A percentile compares a stretch with the other conserved stretches of the same genome.
These are phyloP conservation scores for Asterella californica DNA, from an alignment of 225 moss, liverwort and hornwort genomes.

Conservation along the genomic window DNA sequence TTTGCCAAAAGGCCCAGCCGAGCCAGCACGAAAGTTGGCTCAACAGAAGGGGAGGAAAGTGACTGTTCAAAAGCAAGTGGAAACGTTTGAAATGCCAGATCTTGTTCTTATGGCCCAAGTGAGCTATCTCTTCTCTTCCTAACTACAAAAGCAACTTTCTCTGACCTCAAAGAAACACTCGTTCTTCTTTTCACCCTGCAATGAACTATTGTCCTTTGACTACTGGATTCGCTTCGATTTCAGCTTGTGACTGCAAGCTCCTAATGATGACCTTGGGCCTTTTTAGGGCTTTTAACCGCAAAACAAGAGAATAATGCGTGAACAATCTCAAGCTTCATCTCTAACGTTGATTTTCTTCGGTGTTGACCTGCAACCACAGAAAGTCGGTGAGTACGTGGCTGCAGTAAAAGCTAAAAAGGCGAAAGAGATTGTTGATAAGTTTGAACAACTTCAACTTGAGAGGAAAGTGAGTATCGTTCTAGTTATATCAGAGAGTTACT, in stretches of 20 bases:
- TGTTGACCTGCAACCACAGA: constrained; percentile 18
- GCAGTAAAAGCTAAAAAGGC: constrained; percentile 28
- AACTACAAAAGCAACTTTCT: background rate
- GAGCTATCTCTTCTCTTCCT: constrained; percentile 1
- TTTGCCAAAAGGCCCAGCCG: constrained; percentile 32
- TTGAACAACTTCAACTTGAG: constrained; percentile 34
- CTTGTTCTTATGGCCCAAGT: constrained; percentile 50
- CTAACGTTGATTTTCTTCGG: background rate
- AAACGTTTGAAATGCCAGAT: constrained; percentile 33
- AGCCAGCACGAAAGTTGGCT: constrained; percentile 27
- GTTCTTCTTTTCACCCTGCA: background rate
- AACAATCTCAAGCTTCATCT: background rate
- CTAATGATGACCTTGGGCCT: too few relatives aligned
- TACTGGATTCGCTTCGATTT: background rate
- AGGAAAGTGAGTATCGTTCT: constrained; percentile 31
- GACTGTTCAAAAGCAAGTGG: constrained; percentile 26
- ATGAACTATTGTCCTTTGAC: background rate
- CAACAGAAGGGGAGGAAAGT: constrained; percentile 23
- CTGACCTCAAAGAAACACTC: too few relatives aligned
- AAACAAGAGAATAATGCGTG: background rate
- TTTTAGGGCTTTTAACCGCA: background rate
- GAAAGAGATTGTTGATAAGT: constrained; percentile 36
- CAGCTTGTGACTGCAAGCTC: background rate
- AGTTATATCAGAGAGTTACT: background rate
- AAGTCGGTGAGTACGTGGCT: constrained; percentile 36